Base-by-base conservation (phyloP, 2,329 filamentous ascomycete genomes). In the Ustulina deusta region DNA sequence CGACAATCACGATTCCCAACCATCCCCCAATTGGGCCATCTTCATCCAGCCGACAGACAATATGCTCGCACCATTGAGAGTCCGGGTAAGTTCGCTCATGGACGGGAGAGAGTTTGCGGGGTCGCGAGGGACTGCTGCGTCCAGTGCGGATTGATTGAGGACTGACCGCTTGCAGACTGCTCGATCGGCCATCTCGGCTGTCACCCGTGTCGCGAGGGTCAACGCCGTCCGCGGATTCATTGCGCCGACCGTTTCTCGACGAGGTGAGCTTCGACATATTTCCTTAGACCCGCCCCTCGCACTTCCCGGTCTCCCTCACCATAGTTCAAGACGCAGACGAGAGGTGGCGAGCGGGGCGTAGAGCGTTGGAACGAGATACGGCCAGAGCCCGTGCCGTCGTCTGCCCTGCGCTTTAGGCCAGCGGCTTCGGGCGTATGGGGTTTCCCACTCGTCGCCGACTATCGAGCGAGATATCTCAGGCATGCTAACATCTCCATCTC, bases 181-280 rank as follows among this genome's bases (percentile, higher is more conserved):
- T 75, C 82, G 82, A 77, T 80, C 80, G 77, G 83, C 83, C 81
- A 78, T 83, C 76, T 82, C 83, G 79, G 81, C 82, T 78, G 80
- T 83, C 79, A 81, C 83, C 79, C 80, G 84, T 78, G 77, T 84
- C 76, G 82, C 84, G 78, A 79, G 80, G 78, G 80, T 81, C 61
- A 82, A 80, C 75, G 76, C 82, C 74, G 80, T 81, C 78, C 84
- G 87, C 78, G 82, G 82, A 77, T 89, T 89, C 79, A 87, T 89
- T 76, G 86, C 84, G 76, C 87, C 87, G 70, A 89, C 87, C 61
- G 83, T 88, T 74, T 86, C 86, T 72, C 84, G 87, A 79, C 84
- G 86, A 86, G 87, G 87, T 89, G 85, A 81, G 87, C 63, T 51
- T 44, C 69, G 71, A 72, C 58, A 71, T 69, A 74, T 79, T 75